Conservation (phyloP, 108 stramenopile genomes). For the Nitzschia sp. region DNA sequence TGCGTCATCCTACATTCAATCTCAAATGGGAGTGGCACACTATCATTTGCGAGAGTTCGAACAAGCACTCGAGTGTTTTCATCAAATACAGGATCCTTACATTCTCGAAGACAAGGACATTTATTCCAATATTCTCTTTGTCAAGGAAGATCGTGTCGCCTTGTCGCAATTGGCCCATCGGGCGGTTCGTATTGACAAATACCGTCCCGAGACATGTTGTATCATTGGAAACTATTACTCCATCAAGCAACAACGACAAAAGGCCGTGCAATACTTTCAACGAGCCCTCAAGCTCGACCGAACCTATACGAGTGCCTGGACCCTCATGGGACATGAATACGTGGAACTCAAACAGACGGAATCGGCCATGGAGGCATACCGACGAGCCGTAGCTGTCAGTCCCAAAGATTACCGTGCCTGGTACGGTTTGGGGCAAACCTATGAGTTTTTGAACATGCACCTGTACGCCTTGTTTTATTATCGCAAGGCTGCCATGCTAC, state of each 20-base stretch:
- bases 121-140: slow-evolving; percentile 92
- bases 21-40: slow-evolving; percentile 80
- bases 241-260: slow-evolving; percentile 90
- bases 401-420: slow-evolving; percentile 95
- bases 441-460: slow-evolving; percentile 95
- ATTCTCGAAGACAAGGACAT: slow-evolving; percentile 92
- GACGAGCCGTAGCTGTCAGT: slow-evolving; percentile 92
- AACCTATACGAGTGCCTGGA: slow-evolving; percentile 93
- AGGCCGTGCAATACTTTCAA: slow-evolving; percentile 95
- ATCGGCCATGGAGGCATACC: slow-evolving; percentile 96
- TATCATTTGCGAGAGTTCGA: slow-evolving; percentile 92
- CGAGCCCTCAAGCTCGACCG: slow-evolving; percentile 89
- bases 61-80: slow-evolving; percentile 81
- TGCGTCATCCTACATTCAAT: slow-evolving; percentile 66
- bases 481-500: slow-evolving; percentile 88
- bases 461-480: slow-evolving; percentile 96
- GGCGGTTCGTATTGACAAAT: slow-evolving; percentile 87
- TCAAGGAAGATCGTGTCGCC: slow-evolving; percentile 86
- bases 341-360: slow-evolving; percentile 96
- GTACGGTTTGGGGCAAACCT: slow-evolving; percentile 99
- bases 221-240: slow-evolving; percentile 97
- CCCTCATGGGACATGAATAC: slow-evolving; percentile 97
- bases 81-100: slow-evolving; percentile 78
- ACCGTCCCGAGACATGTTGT: slow-evolving; percentile 93
- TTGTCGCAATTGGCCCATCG: slow-evolving; percentile 85